Evolutionary conservation across 768 basidiomycete species (phyloP), one percentile per base, ranked within the genome.

Genomic region (Rossbeevera mucosa): DNA sequence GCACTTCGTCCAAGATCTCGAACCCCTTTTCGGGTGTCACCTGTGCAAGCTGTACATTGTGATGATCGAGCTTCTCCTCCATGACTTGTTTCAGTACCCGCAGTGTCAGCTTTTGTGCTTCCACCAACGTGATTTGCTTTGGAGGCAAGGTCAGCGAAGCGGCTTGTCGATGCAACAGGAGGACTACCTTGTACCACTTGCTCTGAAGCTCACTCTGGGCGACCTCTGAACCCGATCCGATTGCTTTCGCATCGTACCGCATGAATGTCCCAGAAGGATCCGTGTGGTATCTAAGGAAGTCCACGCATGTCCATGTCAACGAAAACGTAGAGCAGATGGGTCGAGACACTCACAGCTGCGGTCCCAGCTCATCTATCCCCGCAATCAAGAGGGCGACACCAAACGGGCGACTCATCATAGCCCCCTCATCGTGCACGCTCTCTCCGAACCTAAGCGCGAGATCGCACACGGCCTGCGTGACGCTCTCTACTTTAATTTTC

Each of bases 51-150:
- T 98, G 94, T 22, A 98, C 94, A 61, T 99, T 98, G 74, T 97
- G 94, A 61, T 96, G 91, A 72, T 98, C 95, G 40, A 99, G 81
- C 70, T 96, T 97, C 75, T 98, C 96, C 71, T 98, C 96, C 96
- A 98, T 99, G 41, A 98, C 96, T 74, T 98, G 94, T 74, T 99
- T 98, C 56, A 98, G 75, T 43, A 98, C 91, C 57, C 83, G 85
- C 48, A 98, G 74, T 3, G 91, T 87, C 56, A 98, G 74, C 33
- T 81, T 75, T 60, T 97, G 91, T 0, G 94, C 96, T 70, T 96
- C 93, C 58, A 77, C 71, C 21, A 98, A 75, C 7, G 88, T 85
- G 85, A 98, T 95, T 82, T 85, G 85, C 95, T 98, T n/a, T n/a
- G n/a, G 62, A n/a, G 51, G 36, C 2, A 8, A 24, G 3, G 30